Percentiles rank a stretch among this genome's conserved stretches.
Conservation (phyloP, 2,329 filamentous ascomycete species). For the Aspergillus ustus region DNA sequence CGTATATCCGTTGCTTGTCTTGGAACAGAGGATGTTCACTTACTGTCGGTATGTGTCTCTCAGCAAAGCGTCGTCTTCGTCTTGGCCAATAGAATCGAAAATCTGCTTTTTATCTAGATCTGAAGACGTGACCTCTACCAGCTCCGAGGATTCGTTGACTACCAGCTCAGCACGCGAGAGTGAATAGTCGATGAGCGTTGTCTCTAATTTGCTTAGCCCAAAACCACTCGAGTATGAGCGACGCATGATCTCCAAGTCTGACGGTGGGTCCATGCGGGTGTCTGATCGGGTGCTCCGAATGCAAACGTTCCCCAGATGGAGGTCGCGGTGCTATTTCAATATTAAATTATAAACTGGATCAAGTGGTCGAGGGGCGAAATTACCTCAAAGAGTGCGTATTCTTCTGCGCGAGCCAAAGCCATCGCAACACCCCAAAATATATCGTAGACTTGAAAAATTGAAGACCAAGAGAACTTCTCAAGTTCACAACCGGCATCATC, state of each 20-base stretch:
- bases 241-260: slow-evolving; percentile 35
- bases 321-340: slow-evolving; percentile 59
- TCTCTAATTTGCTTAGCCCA: slow-evolving; percentile 60
- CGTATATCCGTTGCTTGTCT: slow-evolving; percentile 2
- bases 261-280: slow-evolving; percentile 38
- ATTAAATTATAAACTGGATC: slow-evolving; percentile 16
- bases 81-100: slow-evolving; percentile 47
- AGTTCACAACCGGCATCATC: slow-evolving; percentile 66
- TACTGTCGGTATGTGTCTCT: slow-evolving; percentile 50
- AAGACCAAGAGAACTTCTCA: slow-evolving; percentile 50
- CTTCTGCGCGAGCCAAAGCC: slow-evolving; percentile 65
- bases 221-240: slow-evolving; percentile 48
- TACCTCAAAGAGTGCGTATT: slow-evolving; percentile 63
- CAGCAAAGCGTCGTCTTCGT: slow-evolving; percentile 47
- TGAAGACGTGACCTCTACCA: slow-evolving; percentile 42
- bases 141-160: slow-evolving; percentile 27
- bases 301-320: slow-evolving; percentile 71
- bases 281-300: slow-evolving; percentile 47
- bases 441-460: slow-evolving; percentile 60
- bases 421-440: slow-evolving; percentile 70
- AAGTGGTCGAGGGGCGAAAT: background rate
- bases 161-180: slow-evolving; percentile 63
- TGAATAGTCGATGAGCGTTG: slow-evolving; percentile 71
- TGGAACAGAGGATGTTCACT: slow-evolving; percentile 18
- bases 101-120: slow-evolving; percentile 50